Evolutionary conservation across 306 rosid species (phyloP).

Genomic region (apple (Malus domestica)): DNA sequence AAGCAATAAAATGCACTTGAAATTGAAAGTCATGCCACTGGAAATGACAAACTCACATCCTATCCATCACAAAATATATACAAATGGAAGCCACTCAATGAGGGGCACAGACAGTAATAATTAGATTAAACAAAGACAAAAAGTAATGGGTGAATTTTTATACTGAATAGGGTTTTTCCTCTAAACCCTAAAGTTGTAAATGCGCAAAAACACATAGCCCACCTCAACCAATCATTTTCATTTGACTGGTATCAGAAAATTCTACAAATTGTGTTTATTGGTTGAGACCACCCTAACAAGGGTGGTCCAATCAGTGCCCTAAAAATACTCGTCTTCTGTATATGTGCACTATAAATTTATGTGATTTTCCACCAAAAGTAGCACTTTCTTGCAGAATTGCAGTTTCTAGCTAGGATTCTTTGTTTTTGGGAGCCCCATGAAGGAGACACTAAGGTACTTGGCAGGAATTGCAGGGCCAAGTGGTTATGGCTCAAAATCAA

Average conservation of each 20-base stretch:
- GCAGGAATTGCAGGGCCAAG: conserved; percentile 98
- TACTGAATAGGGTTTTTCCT: not conserved
- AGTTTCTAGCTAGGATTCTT: not conserved
- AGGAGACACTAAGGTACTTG: conserved; percentile 71
- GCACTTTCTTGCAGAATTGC: conserved; percentile 5
- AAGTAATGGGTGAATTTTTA: not conserved
- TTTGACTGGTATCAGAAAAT: conserved; percentile 12
- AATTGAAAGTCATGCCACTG: not conserved
- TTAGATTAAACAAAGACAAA: conserved; percentile 35
- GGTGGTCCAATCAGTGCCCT: conserved; percentile 17
- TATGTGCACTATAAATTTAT: conserved; percentile 15
- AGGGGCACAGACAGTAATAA: conserved; percentile 36
- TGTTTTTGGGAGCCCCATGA: conserved; percentile 48
- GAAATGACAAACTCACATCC: conserved; percentile 19
- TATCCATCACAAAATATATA: conserved; percentile 18
- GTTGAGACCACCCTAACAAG: conserved; percentile 12
- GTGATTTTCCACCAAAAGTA: conserved; percentile 2
- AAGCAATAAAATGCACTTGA: conserved; percentile 23
- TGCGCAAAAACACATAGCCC: conserved; percentile 11
- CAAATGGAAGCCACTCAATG: conserved; percentile 32
- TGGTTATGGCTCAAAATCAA: conserved; percentile 90
- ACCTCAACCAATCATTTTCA: conserved; percentile 32
- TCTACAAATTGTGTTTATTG: conserved; percentile 2
- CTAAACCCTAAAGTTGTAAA: not conserved
- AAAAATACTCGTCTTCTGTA: not conserved